These are phyloP conservation scores for Asterophora parasitica DNA, from an alignment of 768 basidiomycete species.

Conservation along the genomic window DNA sequence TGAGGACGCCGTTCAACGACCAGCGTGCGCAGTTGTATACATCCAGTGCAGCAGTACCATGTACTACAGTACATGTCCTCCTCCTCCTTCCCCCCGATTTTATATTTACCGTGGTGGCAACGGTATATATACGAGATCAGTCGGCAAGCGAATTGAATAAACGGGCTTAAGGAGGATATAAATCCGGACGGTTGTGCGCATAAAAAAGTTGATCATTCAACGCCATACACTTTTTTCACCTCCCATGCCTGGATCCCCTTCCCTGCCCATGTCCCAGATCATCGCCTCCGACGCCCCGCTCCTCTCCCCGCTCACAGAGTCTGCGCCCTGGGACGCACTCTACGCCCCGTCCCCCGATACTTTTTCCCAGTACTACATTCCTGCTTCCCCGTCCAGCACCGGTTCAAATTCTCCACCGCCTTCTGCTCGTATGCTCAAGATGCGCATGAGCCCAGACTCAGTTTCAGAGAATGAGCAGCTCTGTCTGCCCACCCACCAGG, in stretches of 20 bases:
- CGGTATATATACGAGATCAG: slow-evolving; percentile 1
- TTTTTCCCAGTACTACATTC: slow-evolving; percentile 45
- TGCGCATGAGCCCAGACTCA: slow-evolving; percentile 42
- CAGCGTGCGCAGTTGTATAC: too few species aligned
- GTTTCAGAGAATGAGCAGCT: slow-evolving; percentile 36
- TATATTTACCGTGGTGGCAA: background rate
- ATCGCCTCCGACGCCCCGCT: slow-evolving; percentile 55
- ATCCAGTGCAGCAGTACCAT: too few species aligned
- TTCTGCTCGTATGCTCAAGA: slow-evolving; percentile 44
- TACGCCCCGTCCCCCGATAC: slow-evolving; percentile 34
- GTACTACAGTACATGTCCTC: too few species aligned
- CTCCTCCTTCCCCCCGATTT: too few species aligned
- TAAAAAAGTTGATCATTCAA: slow-evolving; percentile 24
- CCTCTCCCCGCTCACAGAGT: slow-evolving; percentile 45
- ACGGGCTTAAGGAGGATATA: slow-evolving; percentile 25
- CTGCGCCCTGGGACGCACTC: slow-evolving; percentile 45
- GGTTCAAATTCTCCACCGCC: slow-evolving; percentile 42
- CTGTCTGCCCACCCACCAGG: slow-evolving; percentile 67
- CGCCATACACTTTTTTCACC: slow-evolving; percentile 15
- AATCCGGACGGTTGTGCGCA: slow-evolving; percentile 24
- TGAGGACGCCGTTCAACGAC: too few species aligned
- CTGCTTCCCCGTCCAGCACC: slow-evolving; percentile 46
- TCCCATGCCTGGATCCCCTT: slow-evolving; percentile 25
- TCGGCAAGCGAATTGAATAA: slow-evolving; percentile 3
- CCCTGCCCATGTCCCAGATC: slow-evolving; percentile 52